Base-by-base conservation (phyloP, 768 basidiomycete genomes). In the Lentinula lateritia region DNA sequence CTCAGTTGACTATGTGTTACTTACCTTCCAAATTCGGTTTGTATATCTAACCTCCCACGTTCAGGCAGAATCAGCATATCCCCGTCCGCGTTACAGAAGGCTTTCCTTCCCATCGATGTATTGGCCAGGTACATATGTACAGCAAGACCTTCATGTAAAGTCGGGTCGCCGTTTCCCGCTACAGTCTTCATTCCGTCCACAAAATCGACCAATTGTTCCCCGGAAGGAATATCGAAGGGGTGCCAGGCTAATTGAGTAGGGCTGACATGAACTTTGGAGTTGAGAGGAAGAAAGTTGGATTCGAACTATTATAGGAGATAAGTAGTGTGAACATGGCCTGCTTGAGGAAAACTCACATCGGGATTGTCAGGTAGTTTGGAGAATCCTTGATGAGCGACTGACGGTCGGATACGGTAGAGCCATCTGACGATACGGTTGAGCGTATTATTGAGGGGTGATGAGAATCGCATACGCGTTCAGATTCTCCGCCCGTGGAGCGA, bases 31-130 rank as follows among this genome's bases (percentile, higher is more conserved):
- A 85, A 81, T 70, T 89, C 87, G 2, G 87, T 88, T 70, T 86
- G 86, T 45, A 89, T 80, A 67, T 88, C 86, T 63, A 89, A 71
- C 12, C 85, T 76, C 5, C 87, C 87, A 66, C 82, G 78, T 68
- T 87, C 82, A 8, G 87, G 87, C 16, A 88, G 72, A 66, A 89
- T 83, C 67, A 88, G 71, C 76, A 87, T 81, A 70, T 88, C 86
- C 6, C 87, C 86, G 64, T 88, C 86, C 50, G 76, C 83, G 67
- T 85, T 83, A 63, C 78, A 80, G 70, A 86, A 86, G 2, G 86
- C 86, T 65, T 74, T 78, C 59, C 80, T 83, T 41, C 73, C 79
- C 86, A 88, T 88, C 5, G 83, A 83, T 43, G 74, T 65, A 67
- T 85, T 87, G 28, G 83, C 83, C 2, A 79, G 73, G 68, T 86